Conservation (phyloP, 164 flowering plant species). For the Piper betle region DNA sequence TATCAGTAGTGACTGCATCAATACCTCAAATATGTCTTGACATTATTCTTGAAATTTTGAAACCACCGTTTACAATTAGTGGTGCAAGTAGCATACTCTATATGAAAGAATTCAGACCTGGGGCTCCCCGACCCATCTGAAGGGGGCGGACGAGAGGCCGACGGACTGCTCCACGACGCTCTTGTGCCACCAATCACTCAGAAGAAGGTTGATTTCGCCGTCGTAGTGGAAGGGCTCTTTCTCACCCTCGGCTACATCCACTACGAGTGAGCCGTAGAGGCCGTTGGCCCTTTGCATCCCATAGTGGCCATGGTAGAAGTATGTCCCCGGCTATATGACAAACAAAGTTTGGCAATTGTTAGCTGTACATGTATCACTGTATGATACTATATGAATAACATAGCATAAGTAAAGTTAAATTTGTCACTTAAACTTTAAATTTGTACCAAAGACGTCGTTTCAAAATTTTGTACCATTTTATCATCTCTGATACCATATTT, state of each 20-base stretch:
- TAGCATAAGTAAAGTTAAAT: no score
- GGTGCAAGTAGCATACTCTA: no score
- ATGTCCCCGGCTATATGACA: constrained; percentile 64
- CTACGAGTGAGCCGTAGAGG: constrained; percentile 67
- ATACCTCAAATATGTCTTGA: not conserved
- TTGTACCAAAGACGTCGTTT: no score
- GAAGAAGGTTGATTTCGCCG: constrained; percentile 46
- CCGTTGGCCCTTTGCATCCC: constrained; percentile 96
- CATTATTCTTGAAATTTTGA: no score
- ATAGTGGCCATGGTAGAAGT: constrained; percentile 85
- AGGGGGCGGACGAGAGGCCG: constrained; percentile 56
- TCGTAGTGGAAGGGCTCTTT: constrained; percentile 72
- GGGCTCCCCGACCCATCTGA: constrained; percentile 84
- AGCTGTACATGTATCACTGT: no score
- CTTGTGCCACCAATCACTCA: constrained; percentile 92
- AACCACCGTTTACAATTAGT: no score
- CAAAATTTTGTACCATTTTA: no score
- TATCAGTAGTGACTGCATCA: constrained; percentile 44
- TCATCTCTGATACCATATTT: no score
- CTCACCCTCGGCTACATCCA: constrained; percentile 53
- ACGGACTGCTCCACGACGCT: constrained; percentile 34
- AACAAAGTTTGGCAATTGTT: not conserved
- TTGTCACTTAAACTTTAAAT: no score
- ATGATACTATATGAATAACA: no score
- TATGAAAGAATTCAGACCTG: constrained; percentile 31